Percentiles rank a stretch among this genome's conserved stretches.
These are phyloP conservation scores for Mucor circinelloides DNA, from an alignment of 371 early-diverging fungal species.

Conservation along the genomic window DNA sequence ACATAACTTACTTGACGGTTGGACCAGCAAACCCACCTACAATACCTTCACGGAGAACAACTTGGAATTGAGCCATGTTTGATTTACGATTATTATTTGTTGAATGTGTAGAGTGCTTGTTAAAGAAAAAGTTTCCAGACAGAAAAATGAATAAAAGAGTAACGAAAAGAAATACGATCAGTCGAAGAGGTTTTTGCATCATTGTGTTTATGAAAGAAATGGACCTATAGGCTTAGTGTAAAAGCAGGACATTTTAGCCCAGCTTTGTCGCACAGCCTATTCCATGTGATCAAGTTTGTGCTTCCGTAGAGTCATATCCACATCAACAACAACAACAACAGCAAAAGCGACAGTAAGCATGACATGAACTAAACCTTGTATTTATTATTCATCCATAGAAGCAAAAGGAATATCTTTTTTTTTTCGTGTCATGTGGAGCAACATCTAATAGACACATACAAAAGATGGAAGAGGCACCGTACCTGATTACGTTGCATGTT, in stretches of 20 bases:
- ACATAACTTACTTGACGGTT: constrained; percentile 36
- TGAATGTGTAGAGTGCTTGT: background rate
- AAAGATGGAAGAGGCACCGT: background rate
- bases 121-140: constrained; percentile 9
- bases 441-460: background rate
- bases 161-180: constrained; percentile 11
- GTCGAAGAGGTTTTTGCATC: constrained; percentile 15
- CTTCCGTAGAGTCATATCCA: background rate
- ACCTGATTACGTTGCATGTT: constrained; percentile 1
- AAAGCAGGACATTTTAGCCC: constrained; percentile 8
- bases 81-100: too few relatives aligned
- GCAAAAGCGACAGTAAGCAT: background rate
- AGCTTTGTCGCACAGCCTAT: background rate
- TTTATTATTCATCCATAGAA: background rate
- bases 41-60: constrained; percentile 48
- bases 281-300: constrained; percentile 6
- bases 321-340: background rate
- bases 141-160: constrained; percentile 12
- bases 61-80: constrained; percentile 23
- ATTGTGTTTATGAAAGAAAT: constrained; percentile 6
- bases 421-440: background rate
- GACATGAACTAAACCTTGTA: background rate
- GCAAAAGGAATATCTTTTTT: background rate
- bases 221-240: constrained; percentile 6
- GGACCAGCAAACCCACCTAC: constrained; percentile 48